Evolutionary conservation across 495 filamentous ascomycete species (phyloP).

Genomic region (Tuber magnatum): DNA sequence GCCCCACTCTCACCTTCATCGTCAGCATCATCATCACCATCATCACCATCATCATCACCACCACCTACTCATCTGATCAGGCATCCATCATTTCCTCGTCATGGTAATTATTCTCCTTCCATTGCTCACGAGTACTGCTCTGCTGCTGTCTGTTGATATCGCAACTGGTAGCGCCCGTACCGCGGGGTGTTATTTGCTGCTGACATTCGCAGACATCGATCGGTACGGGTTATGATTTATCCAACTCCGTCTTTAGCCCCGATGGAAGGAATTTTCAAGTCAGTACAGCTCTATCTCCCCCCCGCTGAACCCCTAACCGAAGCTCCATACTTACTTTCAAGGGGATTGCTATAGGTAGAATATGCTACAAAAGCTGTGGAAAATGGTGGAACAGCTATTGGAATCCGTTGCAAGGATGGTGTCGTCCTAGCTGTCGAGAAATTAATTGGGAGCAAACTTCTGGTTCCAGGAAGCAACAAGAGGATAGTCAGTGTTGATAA

Average conservation of each 20-base stretch:
- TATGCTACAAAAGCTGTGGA: slow-evolving; percentile 98
- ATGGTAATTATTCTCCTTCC: slow-evolving; percentile 26
- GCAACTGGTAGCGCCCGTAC: slow-evolving; percentile 21
- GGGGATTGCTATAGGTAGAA: slow-evolving; percentile 71
- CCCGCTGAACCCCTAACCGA: slow-evolving; percentile 4
- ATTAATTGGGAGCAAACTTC: slow-evolving; percentile 85
- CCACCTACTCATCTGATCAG: slow-evolving; percentile 15
- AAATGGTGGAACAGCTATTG: slow-evolving; percentile 93
- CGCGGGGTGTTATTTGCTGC: slow-evolving; percentile 33
- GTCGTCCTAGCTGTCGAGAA: slow-evolving; percentile 96
- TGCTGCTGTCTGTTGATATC: slow-evolving; percentile 11
- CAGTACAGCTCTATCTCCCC: slow-evolving; percentile 21
- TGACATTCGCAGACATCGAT: slow-evolving; percentile 73
- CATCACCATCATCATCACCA: slow-evolving; percentile 30
- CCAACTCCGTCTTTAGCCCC: slow-evolving; percentile 97
- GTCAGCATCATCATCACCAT: slow-evolving; percentile 7
- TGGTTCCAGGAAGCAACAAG: slow-evolving; percentile 91
- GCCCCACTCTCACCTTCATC: not conserved
- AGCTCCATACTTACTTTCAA: slow-evolving; percentile 16
- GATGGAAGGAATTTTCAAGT: slow-evolving; percentile 98
- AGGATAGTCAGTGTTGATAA: slow-evolving; percentile 90
- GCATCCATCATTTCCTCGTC: slow-evolving; percentile 16
- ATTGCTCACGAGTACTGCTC: not conserved
- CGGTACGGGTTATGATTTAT: slow-evolving; percentile 98
- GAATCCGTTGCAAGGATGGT: slow-evolving; percentile 94